A percentile compares a stretch with the other conserved stretches of the same genome.
phyloP scores from a whole-genome alignment of 202 grass and related monocot genomes.

The Zoysia matrella region DNA sequence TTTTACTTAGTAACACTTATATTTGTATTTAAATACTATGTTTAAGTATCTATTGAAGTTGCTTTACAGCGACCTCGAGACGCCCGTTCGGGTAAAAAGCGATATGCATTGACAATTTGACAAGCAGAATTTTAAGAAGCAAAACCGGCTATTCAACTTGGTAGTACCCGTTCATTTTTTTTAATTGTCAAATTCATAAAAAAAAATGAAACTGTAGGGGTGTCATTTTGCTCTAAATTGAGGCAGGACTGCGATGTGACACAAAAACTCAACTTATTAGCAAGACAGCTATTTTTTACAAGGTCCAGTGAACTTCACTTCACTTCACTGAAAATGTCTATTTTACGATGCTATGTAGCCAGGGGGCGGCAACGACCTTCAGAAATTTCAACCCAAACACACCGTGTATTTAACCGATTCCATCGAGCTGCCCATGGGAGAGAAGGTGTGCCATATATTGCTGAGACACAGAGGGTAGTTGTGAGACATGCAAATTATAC shows the following conservation, averaged over 20 bases:
- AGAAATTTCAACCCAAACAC: not conserved
- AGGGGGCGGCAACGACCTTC: not conserved
- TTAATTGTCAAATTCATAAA: not conserved
- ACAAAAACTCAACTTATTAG: not conserved
- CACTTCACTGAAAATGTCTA: not conserved
- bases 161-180: not conserved
- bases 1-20: too few relatives aligned
- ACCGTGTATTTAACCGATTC: constrained; percentile 54
- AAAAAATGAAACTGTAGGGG: not conserved
- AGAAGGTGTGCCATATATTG: constrained; percentile 86
- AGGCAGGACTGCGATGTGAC: not conserved
- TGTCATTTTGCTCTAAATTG: not conserved
- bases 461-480: constrained; percentile 42
- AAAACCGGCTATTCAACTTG: not conserved
- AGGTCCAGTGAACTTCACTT: not conserved
- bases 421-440: constrained; percentile 72
- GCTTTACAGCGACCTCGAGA: not conserved
- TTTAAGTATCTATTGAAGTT: too few relatives aligned
- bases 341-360: not conserved
- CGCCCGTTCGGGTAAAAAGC: not conserved
- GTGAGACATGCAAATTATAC: constrained; percentile 15
- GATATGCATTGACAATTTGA: not conserved
- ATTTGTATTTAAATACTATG: too few relatives aligned
- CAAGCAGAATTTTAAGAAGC: not conserved
- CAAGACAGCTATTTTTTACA: not conserved